Percentiles rank a stretch among this genome's conserved stretches.
These are phyloP conservation scores for Populus alba DNA, from an alignment of 345 rosid species.

Conservation along the genomic window DNA sequence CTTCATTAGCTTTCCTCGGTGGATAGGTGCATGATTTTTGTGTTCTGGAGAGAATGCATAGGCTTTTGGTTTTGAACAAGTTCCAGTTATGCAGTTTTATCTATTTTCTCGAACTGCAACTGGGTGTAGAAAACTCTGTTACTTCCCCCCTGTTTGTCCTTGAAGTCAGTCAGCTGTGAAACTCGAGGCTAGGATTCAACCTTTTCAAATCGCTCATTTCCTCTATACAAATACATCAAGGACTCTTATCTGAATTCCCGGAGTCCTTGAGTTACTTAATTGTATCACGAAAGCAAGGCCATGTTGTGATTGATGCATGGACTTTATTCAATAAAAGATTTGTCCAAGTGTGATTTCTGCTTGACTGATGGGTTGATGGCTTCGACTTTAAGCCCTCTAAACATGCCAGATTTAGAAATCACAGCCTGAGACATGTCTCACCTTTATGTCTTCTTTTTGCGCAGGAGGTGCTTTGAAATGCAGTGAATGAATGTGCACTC, in stretches of 20 bases:
- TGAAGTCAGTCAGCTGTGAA: neutral
- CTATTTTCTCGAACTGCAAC: neutral
- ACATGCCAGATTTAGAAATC: neutral
- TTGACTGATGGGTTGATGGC: neutral
- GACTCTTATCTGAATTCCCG: neutral
- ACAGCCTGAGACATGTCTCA: neutral
- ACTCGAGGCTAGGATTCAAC: neutral
- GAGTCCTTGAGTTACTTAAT: neutral
- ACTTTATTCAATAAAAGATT: neutral
- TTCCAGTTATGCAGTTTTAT: neutral
- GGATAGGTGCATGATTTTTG: neutral
- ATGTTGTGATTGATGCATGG: neutral
- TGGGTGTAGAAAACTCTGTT: neutral
- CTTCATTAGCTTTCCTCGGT: neutral
- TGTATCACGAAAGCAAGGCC: neutral
- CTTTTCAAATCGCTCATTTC: neutral
- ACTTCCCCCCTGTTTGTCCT: neutral
- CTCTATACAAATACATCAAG: neutral
- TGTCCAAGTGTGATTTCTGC: neutral
- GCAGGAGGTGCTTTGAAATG: slow-evolving; percentile 15
- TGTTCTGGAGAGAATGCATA: neutral
- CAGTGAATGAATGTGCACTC: neutral
- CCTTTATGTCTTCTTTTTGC: slow-evolving; percentile 1
- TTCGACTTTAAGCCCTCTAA: neutral
- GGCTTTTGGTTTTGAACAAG: neutral